Evolutionary conservation across 495 filamentous ascomycete species (phyloP), one percentile per base, ranked within the genome.

Genomic region (Aeminium ludgeri): DNA sequence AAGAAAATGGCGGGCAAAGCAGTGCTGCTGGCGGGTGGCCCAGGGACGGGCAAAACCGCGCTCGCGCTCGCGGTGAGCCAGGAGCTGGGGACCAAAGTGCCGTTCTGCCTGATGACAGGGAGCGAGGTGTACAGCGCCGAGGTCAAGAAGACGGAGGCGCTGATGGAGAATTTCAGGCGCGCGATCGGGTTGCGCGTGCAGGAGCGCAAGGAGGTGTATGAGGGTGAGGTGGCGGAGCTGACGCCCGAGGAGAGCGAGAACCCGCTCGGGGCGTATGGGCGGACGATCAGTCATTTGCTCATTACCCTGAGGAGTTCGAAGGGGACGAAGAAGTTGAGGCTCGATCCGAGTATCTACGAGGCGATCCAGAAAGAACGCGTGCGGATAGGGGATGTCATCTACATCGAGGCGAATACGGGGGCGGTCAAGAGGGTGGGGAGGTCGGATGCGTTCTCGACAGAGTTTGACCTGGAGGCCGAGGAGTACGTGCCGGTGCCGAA

Each of bases 401-500:
- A 95, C 64, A 94, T 97, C 48, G 89, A 97, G 67, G 86, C 86
- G 34, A 95, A 94, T 63, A 96, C 89, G 6, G 89, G 89, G 40
- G 82, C 89, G 30, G 92, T 89, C 60, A 97, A 96, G 67, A 70
- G 89, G 50, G 89, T 97, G 6, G 89, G 89, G 13, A 70, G 89
- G 45, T 89, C 82, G 7, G 91, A 96, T 55, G 87, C 89, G 16
- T 96, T 94, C 59, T 84, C 85, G 16, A 96, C 89, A 15, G 89
- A 97, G 55, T 97, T 96, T 58, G 89, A 97, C 64, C 74, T 95
- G 15, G 89, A 96, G 66, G 89, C 89, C 0, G 89, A 96, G 56
- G 89, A 97, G 59, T 96, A 96, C 59, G 89, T 96, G 36, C 89
- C 89, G 3, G 89, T 97, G 43, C 89, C 89, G 15, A 95, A 97